Evolutionary conservation across 306 rosid genomes (phyloP), one percentile per base, ranked within the genome.

Genomic region (Casuarina cunninghamiana): DNA sequence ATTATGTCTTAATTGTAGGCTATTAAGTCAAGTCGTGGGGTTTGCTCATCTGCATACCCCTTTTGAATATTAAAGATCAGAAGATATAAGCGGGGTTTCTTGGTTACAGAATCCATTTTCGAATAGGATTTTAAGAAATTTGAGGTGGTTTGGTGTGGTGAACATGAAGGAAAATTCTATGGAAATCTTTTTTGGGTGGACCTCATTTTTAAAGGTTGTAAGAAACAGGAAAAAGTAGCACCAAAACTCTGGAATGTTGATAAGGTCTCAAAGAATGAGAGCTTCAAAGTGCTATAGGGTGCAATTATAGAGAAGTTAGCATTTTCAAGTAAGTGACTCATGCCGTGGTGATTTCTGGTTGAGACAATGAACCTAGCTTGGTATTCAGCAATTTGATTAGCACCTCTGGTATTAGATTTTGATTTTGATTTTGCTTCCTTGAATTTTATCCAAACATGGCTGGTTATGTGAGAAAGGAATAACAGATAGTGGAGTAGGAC

Each of bases 11-110:
- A 10, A 19, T 6, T 10, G 17, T 32, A 61, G 13, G 67, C 35
- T 61, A 61, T 61, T 58, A 61, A 26, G 42, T 32, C 67, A 61
- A 35, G 42, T 35, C 8, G 32, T 35, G 35, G 67, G 43, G 42
- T 61, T 61, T 13, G 67, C 67, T 32, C 26, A 35, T 61, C 67
- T 61, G 67, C 39, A 61, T 26, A 32, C 16, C 67, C 67, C 67
- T 61, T 61, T 35, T 61, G 43, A 26, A 35, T 61, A 32, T 60
- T 32, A 19, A 32, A 60, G 39, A 26, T 32, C 43, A 32, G 4
- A 61, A 55, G 62, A 55, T 26, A 16, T 1, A 19, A 61, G 41
- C n/a, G 35, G 39, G 5, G 42, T 32, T 42, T 32, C 11, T 61
- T 26, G 67, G 15, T 19, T 32, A 15, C 41, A 26, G 10, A 61